Conservation (phyloP, 2,329 filamentous ascomycete genomes). For the Cyclaneusma minus region DNA sequence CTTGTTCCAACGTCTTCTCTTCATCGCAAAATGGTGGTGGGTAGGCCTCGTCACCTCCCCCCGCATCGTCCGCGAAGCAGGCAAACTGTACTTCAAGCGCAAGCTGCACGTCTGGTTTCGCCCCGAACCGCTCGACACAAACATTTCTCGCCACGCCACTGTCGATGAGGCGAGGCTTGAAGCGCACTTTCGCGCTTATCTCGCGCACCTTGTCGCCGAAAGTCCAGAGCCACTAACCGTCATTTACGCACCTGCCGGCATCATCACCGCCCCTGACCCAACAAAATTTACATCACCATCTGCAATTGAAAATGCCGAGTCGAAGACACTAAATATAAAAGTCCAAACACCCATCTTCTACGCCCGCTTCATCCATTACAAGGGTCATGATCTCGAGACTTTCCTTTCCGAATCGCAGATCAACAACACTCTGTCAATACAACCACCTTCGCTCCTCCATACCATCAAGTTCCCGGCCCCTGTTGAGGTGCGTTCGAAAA, state of each 20-base stretch:
- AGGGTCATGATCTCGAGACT: slow-evolving; percentile 43
- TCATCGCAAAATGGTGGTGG: slow-evolving; percentile 48
- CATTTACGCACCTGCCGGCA: slow-evolving; percentile 36
- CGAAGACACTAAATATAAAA: slow-evolving; percentile 30
- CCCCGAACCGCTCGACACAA: slow-evolving; percentile 43
- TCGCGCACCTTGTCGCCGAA: slow-evolving; percentile 31
- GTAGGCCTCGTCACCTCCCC: slow-evolving; percentile 51
- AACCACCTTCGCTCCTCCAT: slow-evolving; percentile 34
- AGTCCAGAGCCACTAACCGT: slow-evolving; percentile 29
- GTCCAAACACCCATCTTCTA: slow-evolving; percentile 54
- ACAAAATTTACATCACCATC: slow-evolving; percentile 22
- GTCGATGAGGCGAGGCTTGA: slow-evolving; percentile 31
- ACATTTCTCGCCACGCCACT: slow-evolving; percentile 36
- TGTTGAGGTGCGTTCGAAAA: slow-evolving; percentile 19
- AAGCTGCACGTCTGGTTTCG: slow-evolving; percentile 48
- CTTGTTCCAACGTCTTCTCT: slow-evolving; percentile 24
- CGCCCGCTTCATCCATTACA: slow-evolving; percentile 46
- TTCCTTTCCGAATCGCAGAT: slow-evolving; percentile 44
- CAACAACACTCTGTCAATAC: slow-evolving; percentile 41
- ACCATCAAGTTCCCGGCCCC: slow-evolving; percentile 26
- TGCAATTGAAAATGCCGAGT: slow-evolving; percentile 12
- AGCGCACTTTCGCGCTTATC: slow-evolving; percentile 28
- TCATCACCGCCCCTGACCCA: slow-evolving; percentile 22
- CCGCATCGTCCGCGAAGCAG: slow-evolving; percentile 46
- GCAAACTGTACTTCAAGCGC: slow-evolving; percentile 35